phyloP scores from a whole-genome alignment of 257 asterid genomes.

The Solanum corneliomulleri region DNA sequence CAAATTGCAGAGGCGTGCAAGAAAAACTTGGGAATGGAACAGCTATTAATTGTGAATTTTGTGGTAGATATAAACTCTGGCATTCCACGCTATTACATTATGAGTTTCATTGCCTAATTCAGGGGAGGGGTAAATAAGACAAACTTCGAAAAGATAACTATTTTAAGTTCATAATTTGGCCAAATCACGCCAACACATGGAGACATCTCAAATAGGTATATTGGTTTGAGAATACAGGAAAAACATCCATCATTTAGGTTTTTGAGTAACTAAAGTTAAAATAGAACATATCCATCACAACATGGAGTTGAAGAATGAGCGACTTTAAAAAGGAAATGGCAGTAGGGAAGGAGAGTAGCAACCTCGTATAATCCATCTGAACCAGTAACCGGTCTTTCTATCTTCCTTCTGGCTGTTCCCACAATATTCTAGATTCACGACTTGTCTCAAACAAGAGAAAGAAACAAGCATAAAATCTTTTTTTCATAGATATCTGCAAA shows the following conservation, averaged over 20 bases:
- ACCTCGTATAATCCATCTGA: not conserved
- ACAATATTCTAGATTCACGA: not conserved
- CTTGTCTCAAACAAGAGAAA: not conserved
- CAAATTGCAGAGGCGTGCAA: not conserved
- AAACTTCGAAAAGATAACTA: not conserved
- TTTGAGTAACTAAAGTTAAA: not conserved
- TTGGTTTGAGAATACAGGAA: not conserved
- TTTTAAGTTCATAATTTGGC: not conserved
- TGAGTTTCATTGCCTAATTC: not conserved
- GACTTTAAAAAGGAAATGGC: not conserved
- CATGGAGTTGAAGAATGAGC: not conserved
- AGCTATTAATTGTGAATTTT: not conserved
- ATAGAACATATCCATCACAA: not conserved
- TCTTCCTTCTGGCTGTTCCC: not conserved
- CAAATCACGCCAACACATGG: not conserved
- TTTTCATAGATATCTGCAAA: not conserved
- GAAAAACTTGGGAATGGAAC: not conserved
- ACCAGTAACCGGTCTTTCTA: not conserved
- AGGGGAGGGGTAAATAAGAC: not conserved
- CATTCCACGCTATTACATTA: not conserved
- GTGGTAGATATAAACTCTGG: not conserved
- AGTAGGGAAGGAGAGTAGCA: not conserved
- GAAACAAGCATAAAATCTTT: not conserved
- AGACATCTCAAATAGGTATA: not conserved
- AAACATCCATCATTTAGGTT: not conserved